Base-by-base conservation (phyloP, 306 rosid genomes). In the Echinosophora koreensis region DNA sequence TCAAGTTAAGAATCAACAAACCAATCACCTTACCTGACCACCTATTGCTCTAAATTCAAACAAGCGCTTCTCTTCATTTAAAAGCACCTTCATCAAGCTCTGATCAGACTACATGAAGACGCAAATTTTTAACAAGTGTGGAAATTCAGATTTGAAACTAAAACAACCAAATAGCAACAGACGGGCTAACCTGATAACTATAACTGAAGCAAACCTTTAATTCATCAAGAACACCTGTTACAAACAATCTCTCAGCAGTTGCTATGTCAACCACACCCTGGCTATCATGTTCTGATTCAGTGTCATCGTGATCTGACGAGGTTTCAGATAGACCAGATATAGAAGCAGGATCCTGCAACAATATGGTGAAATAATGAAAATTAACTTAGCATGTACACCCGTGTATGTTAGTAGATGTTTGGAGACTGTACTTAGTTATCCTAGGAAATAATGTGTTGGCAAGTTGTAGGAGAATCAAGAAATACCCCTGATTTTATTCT, bases 1-100 rank as follows among this genome's bases (percentile, higher is more conserved):
- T 32, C 58, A 13, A 59, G 17, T 52, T 41, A 63, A 63, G 17
- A 61, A 76, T 46, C 69, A 35, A 52, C 16, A 67, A 41, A 51
- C 62, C 14, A 49, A 52, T 37, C 47, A 70, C 67, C 58, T 80
- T 82, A 95, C 99, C 97, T 87, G 97, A 71, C 99, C 99, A 78
- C 99, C 99, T 69, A 89, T 88, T 66, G 97, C 99, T 63, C 99
- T 93, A 89, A 95, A 88, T 84, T 95, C 97, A 86, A 95, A 89
- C 69, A 92, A 89, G 28, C 65, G 85, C 55, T 70, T 84, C 88
- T 95, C 99, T 84, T 90, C 85, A 71, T 87, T 80, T 76, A 88
- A 90, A 73, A 95, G 97, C 82, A 95, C 96, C 84, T 90, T 87
- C 86, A 82, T 77, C 52, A 92, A 80, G 89, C 79, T 86, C 67